Base-by-base conservation (phyloP, 1,139 yeast genomes). In the Pichia sp. region DNA sequence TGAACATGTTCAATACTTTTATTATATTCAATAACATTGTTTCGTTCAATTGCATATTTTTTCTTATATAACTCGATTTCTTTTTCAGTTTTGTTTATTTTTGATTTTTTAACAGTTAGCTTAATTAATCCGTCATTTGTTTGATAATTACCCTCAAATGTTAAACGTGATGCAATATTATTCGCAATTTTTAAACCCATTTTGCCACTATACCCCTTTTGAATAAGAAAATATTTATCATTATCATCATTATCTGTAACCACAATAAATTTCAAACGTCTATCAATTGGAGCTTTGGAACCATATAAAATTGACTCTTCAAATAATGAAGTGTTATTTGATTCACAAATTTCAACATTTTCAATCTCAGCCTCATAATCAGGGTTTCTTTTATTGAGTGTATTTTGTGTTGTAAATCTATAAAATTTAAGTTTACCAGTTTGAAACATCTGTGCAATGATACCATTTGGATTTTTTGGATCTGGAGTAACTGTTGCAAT, bases 371-470 rank as follows among this genome's bases (percentile, higher is more conserved):
- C n/a, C 5, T 41, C 48, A 30, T 34, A 53, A 34, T 47, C 42
- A 18, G 50, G 33, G 36, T 55, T 54, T n/a, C 54, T 54, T 13
- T 48, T 49, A 34, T 52, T 53, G 14, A 69, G 57, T 48, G 72
- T 75, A 48, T 74, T 69, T 5, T 67, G 64, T 43, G 73, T 72
- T 0, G 84, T 75, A 57, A 84, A 81, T 42, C 95, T 73, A 64
- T 81, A 87, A 60, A 81, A 87, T 61, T 87, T 86, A 57, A 76
- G 73, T 59, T 89, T 81, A 0, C 95, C 95, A 55, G 80, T 82
- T 58, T 83, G 82, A 61, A 87, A 95, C 55, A 83, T 80, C 30
- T 84, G 83, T 54, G 87, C 73, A 1, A 85, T 74, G 2, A 88
- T 48, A 16, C 49, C 51, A 11, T 54, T 46, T 25, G 42, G 44